Evolutionary conservation across 2,329 filamentous ascomycete species (phyloP).

Genomic region (Pseudogymnoascus sp.): DNA sequence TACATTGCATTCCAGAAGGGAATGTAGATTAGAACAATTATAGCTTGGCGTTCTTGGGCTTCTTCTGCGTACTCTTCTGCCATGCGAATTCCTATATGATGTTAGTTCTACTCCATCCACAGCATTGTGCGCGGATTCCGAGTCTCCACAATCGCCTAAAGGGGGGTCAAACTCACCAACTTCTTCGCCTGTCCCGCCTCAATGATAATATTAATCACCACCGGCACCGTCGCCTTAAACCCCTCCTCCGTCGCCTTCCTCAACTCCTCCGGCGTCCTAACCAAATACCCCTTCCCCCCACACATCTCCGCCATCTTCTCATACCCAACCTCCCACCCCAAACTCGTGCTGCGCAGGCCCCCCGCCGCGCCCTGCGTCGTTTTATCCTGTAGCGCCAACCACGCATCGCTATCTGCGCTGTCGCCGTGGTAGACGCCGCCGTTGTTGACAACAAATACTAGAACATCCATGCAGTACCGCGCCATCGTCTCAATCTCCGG

Average conservation of each 20-base stretch:
- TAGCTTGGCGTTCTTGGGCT: constrained; percentile 15
- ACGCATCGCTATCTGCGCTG: constrained; percentile 32
- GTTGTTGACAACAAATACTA: constrained; percentile 51
- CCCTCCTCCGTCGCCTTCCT: constrained; percentile 42
- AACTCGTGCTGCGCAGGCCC: constrained; percentile 40
- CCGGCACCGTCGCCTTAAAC: constrained; percentile 39
- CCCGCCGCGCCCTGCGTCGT: constrained; percentile 26
- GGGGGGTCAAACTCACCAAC: constrained; percentile 20
- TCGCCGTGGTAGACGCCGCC: constrained; percentile 43
- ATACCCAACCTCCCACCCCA: constrained; percentile 48
- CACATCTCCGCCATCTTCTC: constrained; percentile 47
- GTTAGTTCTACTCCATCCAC: constrained; percentile 1
- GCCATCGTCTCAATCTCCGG: constrained; percentile 51
- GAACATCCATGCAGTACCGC: constrained; percentile 44
- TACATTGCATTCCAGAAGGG: background rate
- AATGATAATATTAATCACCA: constrained; percentile 48
- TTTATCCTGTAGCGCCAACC: constrained; percentile 37
- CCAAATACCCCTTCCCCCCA: constrained; percentile 45
- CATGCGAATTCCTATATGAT: constrained; percentile 25
- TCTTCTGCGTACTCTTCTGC: constrained; percentile 27
- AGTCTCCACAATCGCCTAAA: background rate
- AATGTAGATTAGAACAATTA: background rate
- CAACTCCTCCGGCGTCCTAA: constrained; percentile 44
- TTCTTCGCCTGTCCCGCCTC: constrained; percentile 41
- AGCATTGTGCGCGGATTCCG: background rate